A percentile compares a stretch with the other conserved stretches of the same genome.
Conservation (phyloP, 2,329 filamentous ascomycete species). For the Mycosphaerella sp. region DNA sequence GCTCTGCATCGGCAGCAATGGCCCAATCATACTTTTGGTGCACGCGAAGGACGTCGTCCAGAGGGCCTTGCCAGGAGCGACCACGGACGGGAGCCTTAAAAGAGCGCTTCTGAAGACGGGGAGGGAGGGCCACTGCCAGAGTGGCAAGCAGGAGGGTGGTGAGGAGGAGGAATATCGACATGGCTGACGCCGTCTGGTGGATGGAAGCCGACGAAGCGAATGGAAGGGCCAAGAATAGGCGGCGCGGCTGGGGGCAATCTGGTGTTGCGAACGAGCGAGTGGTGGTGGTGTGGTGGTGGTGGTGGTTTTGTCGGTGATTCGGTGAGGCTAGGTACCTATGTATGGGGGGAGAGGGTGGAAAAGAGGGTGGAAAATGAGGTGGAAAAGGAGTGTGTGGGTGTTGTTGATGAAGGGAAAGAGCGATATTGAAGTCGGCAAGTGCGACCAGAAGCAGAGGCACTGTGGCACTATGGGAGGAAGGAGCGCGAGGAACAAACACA, state of each 20-base stretch:
- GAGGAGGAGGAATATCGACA: neutral
- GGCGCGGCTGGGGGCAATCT: too few relatives aligned
- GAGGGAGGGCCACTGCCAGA: conserved; percentile 40
- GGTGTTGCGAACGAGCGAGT: too few relatives aligned
- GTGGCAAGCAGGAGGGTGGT: conserved; percentile 33
- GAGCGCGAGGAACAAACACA: too few relatives aligned
- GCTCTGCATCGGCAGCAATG: conserved; percentile 12
- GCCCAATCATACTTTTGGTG: conserved; percentile 58
- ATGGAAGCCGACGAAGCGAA: too few relatives aligned
- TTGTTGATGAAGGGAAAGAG: neutral
- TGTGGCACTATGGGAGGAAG: too few relatives aligned
- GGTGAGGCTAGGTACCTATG: too few relatives aligned
- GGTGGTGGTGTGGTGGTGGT: too few relatives aligned
- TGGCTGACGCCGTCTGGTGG: too few relatives aligned
- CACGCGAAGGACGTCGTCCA: conserved; percentile 57
- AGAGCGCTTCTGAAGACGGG: conserved; percentile 9
- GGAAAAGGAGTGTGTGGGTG: neutral
- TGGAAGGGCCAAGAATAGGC: too few relatives aligned
- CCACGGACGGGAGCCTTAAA: conserved; percentile 40
- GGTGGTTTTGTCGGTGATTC: neutral
- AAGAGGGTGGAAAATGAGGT: neutral
- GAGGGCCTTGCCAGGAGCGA: conserved; percentile 52
- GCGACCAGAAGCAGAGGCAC: neutral
- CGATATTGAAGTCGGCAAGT: neutral
- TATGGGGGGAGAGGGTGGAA: neutral